Evolutionary conservation across 2,329 filamentous ascomycete species (phyloP), one percentile per base, ranked within the genome.

Genomic region (Macrophomina tecta): DNA sequence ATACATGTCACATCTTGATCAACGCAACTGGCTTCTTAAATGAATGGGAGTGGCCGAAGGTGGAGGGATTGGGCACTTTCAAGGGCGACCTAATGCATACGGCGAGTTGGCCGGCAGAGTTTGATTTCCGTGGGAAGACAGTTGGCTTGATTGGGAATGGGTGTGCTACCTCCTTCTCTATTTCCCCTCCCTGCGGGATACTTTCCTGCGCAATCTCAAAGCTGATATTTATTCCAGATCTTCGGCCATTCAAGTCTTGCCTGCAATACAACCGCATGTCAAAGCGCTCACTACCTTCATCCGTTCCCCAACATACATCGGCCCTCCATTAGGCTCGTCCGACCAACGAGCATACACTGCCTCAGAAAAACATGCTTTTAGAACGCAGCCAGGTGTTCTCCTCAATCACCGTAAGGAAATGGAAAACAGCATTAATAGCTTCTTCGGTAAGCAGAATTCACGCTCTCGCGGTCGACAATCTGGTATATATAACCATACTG

Each of bases 61-160:
- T 88, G 28, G 79, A 82, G 0, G 87, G 86, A 0, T 68, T 84
- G 0, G 70, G 81, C 1, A 77, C 75, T n/a, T 90, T 87, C 75
- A 74, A 81, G 62, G 87, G 86, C 8, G 72, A 76, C 7, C 74
- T 87, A 4, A 79, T 87, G 51, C 87, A 89, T 71, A 84, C 84
- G 0, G 83, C 87, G 1, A 78, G 81, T 45, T 90, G 86, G 86
- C 81, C 85, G 1, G 73, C 83, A 5, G 79, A 82, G 18, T 75
- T 85, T 8, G 79, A 85, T n/a, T 74, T 86, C 6, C 72, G 72
- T 1, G 81, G 76, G 32, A 85, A 85, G 69, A 76, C 77, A 9
- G 83, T 86, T 30, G 81, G 82, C 5, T 73, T 88, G n/a, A 82
- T 88, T 60, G 86, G 86, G 16, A 86, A 82, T 61, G 80, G 79